Percentiles rank a stretch among this genome's conserved stretches.
Conservation (phyloP, 2,329 filamentous ascomycete species). For the Verticillium nubilum region DNA sequence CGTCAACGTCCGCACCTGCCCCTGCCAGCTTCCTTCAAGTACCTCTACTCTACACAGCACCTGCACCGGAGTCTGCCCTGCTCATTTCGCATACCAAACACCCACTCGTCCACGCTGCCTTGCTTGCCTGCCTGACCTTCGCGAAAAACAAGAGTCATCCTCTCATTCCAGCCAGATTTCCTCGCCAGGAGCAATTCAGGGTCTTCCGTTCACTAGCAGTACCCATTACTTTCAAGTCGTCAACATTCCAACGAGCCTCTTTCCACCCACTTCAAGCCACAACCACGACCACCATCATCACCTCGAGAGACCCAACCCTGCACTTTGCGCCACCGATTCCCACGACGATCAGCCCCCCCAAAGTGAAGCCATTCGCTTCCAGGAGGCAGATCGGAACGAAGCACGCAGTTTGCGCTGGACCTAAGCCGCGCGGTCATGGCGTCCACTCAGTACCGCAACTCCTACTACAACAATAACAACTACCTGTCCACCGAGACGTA, state of each 20-base stretch:
- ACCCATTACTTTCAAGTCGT: background rate
- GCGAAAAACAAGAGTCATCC: background rate
- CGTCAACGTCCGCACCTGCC: background rate
- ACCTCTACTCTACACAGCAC: background rate
- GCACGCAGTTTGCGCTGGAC: background rate
- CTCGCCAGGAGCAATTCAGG: background rate
- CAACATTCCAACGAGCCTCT: background rate
- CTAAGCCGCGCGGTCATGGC: slow-evolving; percentile 34
- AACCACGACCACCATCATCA: background rate
- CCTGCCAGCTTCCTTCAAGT: background rate
- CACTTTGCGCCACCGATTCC: background rate
- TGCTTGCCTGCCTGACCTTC: background rate
- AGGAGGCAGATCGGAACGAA: slow-evolving; percentile 4
- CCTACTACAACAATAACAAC: slow-evolving; percentile 39
- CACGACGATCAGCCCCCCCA: background rate
- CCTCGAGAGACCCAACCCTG: background rate
- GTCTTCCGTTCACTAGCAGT: background rate
- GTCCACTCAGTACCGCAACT: slow-evolving; percentile 47
- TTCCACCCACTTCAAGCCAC: background rate
- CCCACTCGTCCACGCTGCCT: background rate
- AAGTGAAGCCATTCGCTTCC: background rate
- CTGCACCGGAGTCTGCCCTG: background rate
- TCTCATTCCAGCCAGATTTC: background rate
- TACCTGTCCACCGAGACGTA: slow-evolving; percentile 29
- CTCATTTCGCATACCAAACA: background rate